Conservation (phyloP, 352 stramenopile species). For the Phytophthora aleatoria region DNA sequence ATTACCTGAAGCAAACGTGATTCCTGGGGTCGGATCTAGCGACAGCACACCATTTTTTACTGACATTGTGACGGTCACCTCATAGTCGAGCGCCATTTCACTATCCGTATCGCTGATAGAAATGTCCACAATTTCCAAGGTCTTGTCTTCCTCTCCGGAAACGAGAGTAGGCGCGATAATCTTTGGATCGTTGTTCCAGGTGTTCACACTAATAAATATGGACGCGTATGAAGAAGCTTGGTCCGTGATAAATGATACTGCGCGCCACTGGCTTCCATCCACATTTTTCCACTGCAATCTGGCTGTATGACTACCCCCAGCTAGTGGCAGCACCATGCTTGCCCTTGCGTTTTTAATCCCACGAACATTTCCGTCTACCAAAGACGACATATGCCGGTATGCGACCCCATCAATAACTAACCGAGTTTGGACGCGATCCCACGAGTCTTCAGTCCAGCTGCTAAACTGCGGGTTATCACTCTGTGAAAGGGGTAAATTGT, state of each 20-base stretch:
- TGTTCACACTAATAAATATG: conserved; percentile 69
- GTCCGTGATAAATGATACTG: conserved; percentile 77
- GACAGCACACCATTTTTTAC: conserved; percentile 63
- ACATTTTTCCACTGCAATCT: conserved; percentile 83
- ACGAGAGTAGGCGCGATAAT: conserved; percentile 45
- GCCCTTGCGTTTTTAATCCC: conserved; percentile 75
- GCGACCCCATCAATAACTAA: conserved; percentile 71
- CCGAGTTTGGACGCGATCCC: conserved; percentile 62
- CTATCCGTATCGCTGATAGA: conserved; percentile 55
- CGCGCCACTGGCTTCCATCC: conserved; percentile 63
- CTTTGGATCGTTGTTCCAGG: conserved; percentile 75
- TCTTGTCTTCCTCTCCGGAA: conserved; percentile 53
- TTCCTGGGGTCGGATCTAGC: conserved; percentile 55
- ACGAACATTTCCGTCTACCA: conserved; percentile 68
- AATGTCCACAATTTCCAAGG: conserved; percentile 41
- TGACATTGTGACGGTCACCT: conserved; percentile 58
- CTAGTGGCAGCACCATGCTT: conserved; percentile 65
- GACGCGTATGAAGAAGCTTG: conserved; percentile 66
- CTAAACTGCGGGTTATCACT: conserved; percentile 74
- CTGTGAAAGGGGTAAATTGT: conserved; percentile 75
- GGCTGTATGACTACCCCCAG: conserved; percentile 60
- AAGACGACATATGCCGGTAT: conserved; percentile 71
- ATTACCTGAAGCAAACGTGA: conserved; percentile 62
- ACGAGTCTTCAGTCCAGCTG: conserved; percentile 47
- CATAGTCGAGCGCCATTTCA: conserved; percentile 65